phyloP scores from a whole-genome alignment of 1,284 basidiomycete species.

The Moesziomyces aphidis region DNA sequence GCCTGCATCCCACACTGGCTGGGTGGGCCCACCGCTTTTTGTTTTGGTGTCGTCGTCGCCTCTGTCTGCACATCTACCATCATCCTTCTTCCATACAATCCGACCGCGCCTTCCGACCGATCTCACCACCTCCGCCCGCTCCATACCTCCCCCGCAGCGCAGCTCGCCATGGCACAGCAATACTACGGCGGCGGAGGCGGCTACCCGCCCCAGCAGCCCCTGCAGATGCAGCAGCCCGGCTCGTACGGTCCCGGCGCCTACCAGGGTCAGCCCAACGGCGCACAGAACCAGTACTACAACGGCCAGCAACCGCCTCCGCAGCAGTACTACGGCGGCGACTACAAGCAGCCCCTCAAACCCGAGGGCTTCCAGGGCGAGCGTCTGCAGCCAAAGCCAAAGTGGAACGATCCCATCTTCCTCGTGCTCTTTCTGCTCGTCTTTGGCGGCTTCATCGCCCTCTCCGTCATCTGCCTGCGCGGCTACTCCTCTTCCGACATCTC shows the following conservation, averaged over 20 bases:
- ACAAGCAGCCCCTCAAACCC: conserved; percentile 54
- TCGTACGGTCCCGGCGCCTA: conserved; percentile 35
- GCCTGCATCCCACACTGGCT: too few species aligned
- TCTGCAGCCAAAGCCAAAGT: conserved; percentile 59
- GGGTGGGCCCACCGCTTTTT: too few species aligned
- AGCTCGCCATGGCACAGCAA: conserved; percentile 35
- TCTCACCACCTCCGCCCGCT: background rate
- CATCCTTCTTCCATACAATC: too few species aligned
- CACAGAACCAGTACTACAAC: conserved; percentile 53
- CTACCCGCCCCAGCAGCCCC: conserved; percentile 28
- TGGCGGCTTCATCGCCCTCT: conserved; percentile 66
- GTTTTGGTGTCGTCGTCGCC: too few species aligned
- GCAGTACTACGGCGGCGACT: conserved; percentile 46
- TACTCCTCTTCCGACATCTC: conserved; percentile 39
- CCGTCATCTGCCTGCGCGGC: conserved; percentile 66
- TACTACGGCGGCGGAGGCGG: conserved; percentile 26
- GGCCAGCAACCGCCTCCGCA: conserved; percentile 36
- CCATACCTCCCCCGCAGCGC: background rate
- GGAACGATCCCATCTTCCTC: conserved; percentile 64
- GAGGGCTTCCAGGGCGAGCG: conserved; percentile 58
- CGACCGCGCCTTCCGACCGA: too few species aligned
- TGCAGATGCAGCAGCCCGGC: conserved; percentile 40
- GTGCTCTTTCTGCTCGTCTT: conserved; percentile 68
- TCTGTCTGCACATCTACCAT: too few species aligned
- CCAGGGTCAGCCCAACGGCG: conserved; percentile 51